Conservation (phyloP, 345 rosid species). For the Brassica juncea region DNA sequence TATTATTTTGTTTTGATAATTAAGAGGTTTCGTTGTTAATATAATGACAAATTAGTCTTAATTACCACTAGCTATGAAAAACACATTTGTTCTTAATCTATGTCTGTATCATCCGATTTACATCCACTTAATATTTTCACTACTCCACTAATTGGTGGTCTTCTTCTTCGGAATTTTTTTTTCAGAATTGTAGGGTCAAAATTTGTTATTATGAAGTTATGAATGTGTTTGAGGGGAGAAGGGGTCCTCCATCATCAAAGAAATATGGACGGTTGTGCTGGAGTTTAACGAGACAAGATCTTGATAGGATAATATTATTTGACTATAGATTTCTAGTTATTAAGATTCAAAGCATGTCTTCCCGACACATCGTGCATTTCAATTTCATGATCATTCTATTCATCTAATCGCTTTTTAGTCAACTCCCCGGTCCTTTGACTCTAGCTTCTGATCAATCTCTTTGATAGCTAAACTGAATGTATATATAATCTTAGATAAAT, state of each 20-base stretch:
- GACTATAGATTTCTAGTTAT: slow-evolving; percentile 3
- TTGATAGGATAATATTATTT: slow-evolving; percentile 17
- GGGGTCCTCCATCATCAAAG: slow-evolving; percentile 29
- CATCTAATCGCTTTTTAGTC: slow-evolving; percentile 10
- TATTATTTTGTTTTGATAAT: too few relatives aligned
- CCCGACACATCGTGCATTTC: slow-evolving; percentile 31
- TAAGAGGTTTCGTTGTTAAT: too few relatives aligned
- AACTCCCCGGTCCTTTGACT: background rate
- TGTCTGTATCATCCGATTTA: background rate
- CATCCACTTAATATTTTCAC: background rate
- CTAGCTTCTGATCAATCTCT: too few relatives aligned
- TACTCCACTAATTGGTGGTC: background rate
- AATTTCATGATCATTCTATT: slow-evolving; percentile 17
- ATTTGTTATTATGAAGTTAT: slow-evolving; percentile 39
- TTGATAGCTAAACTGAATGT: too few relatives aligned
- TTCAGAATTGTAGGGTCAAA: slow-evolving; percentile 28
- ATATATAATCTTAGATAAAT: too few relatives aligned
- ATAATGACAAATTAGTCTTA: too few relatives aligned
- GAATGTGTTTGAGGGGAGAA: slow-evolving; percentile 25
- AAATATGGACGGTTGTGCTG: slow-evolving; percentile 30
- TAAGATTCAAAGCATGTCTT: slow-evolving; percentile 18
- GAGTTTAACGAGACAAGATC: slow-evolving; percentile 30
- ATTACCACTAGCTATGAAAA: too few relatives aligned
- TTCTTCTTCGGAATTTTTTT: background rate
- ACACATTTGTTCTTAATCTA: too few relatives aligned